phyloP scores from a whole-genome alignment of 1,284 basidiomycete genomes.

The Salmacisia buchloeana region DNA sequence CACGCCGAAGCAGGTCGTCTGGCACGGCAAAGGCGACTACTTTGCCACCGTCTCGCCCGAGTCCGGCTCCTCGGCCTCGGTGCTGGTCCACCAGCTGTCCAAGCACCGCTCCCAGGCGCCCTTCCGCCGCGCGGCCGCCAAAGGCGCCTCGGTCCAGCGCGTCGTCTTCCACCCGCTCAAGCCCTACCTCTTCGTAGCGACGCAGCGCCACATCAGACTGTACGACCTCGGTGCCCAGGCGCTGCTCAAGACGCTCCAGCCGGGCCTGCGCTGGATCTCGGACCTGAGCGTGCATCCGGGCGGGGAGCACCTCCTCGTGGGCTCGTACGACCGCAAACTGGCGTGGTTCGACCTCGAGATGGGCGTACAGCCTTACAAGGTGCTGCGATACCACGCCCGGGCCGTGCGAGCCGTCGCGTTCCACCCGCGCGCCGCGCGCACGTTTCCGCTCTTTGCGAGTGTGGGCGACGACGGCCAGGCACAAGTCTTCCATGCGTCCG shows the following conservation, averaged over 20 bases:
- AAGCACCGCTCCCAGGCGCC: constrained; percentile 93
- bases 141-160: constrained; percentile 68
- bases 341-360: constrained; percentile 99
- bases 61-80: constrained; percentile 58
- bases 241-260: constrained; percentile 81
- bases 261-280: constrained; percentile 94
- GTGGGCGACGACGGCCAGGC: constrained; percentile 94
- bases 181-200: constrained; percentile 97
- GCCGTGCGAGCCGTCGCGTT: constrained; percentile 87
- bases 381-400: constrained; percentile 87
- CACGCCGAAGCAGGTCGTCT: constrained; percentile 74
- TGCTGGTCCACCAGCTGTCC: constrained; percentile 91
- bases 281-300: constrained; percentile 94
- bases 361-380: constrained; percentile 90
- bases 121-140: constrained; percentile 82
- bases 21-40: constrained; percentile 95
- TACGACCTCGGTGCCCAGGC: constrained; percentile 94
- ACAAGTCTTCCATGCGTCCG: constrained; percentile 91
- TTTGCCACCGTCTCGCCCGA: constrained; percentile 68
- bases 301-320: constrained; percentile 85
- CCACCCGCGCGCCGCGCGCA: constrained; percentile 54
- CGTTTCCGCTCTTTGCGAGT: constrained; percentile 86
- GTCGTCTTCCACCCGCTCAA: constrained; percentile 91
- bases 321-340: constrained; percentile 92
- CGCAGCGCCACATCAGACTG: constrained; percentile 89